Percentiles rank a stretch among this genome's conserved stretches.
phyloP scores from a whole-genome alignment of 1,139 yeast species.

The Protomyces inouyei region DNA sequence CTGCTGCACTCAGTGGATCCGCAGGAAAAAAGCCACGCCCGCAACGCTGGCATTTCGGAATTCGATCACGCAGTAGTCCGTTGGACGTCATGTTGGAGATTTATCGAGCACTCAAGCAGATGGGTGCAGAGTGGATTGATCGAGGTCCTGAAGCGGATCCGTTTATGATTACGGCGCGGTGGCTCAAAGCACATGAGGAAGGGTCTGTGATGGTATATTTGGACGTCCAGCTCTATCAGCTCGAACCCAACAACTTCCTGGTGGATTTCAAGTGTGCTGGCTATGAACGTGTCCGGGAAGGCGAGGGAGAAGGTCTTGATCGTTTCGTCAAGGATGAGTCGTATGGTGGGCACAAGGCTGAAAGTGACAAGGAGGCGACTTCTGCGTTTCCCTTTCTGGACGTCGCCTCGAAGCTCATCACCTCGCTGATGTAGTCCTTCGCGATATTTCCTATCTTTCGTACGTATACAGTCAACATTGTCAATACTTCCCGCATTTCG shows the following conservation, averaged over 20 bases:
- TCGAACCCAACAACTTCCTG: slow-evolving; percentile 89
- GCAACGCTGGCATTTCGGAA: slow-evolving; percentile 98
- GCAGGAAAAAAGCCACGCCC: slow-evolving; percentile 26
- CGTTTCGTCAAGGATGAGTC: slow-evolving; percentile 12
- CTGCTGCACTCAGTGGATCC: slow-evolving; percentile 34
- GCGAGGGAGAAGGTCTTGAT: slow-evolving; percentile 5
- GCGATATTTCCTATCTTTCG: not conserved
- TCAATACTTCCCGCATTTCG: not conserved
- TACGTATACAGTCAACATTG: not conserved
- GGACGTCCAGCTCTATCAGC: slow-evolving; percentile 93
- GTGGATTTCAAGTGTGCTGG: slow-evolving; percentile 98
- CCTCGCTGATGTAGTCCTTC: slow-evolving; percentile 6
- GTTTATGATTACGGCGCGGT: slow-evolving; percentile 95
- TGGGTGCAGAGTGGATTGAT: slow-evolving; percentile 93
- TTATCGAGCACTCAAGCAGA: slow-evolving; percentile 82
- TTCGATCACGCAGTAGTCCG: slow-evolving; percentile 91
- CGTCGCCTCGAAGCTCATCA: slow-evolving; percentile 27
- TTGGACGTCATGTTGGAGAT: slow-evolving; percentile 98
- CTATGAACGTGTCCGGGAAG: slow-evolving; percentile 37
- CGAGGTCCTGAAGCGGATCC: slow-evolving; percentile 55
- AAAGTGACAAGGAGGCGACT: slow-evolving; percentile 29
- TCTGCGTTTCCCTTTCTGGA: slow-evolving; percentile 30
- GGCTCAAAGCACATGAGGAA: slow-evolving; percentile 65
- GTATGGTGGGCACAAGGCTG: slow-evolving; percentile 20
- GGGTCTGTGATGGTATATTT: slow-evolving; percentile 63